These are phyloP conservation scores for Trichophyton schoenleinii DNA, from an alignment of 2,329 filamentous ascomycete genomes.

Conservation along the genomic window DNA sequence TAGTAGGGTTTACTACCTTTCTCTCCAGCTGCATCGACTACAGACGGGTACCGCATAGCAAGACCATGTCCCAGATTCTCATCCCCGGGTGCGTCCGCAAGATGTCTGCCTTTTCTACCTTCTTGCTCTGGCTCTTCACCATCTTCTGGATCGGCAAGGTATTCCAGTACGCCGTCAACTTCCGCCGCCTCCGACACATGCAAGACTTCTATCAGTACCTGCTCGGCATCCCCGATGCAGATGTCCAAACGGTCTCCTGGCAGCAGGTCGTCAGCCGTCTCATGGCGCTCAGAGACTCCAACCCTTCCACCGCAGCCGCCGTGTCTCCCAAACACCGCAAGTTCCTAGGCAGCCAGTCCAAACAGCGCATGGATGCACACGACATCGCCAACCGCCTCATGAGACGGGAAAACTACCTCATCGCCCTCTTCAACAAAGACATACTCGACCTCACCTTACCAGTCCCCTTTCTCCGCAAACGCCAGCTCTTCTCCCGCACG, in stretches of 20 bases:
- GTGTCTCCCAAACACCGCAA: constrained; percentile 47
- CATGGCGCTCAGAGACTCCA: constrained; percentile 72
- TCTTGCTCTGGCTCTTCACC: constrained; percentile 70
- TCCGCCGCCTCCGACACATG: constrained; percentile 60
- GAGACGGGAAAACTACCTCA: constrained; percentile 93
- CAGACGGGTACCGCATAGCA: constrained; percentile 53
- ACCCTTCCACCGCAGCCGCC: constrained; percentile 64
- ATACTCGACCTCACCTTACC: constrained; percentile 76
- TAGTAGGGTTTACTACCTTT: constrained; percentile 71
- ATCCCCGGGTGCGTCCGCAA: constrained; percentile 61
- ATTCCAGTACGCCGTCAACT: constrained; percentile 60
- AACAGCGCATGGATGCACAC: constrained; percentile 87
- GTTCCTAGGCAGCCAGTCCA: constrained; percentile 69
- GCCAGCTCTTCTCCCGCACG: constrained; percentile 76
- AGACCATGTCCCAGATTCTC: constrained; percentile 47
- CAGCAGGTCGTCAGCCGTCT: constrained; percentile 76
- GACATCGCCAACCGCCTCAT: constrained; percentile 95
- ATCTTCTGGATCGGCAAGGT: constrained; percentile 76
- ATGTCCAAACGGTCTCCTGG: constrained; percentile 93
- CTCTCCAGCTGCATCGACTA: constrained; percentile 80
- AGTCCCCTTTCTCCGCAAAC: constrained; percentile 65
- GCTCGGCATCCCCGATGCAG: constrained; percentile 67
- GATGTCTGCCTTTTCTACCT: constrained; percentile 64
- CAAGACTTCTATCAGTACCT: constrained; percentile 77
- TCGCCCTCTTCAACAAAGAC: constrained; percentile 95